Base-by-base conservation (phyloP, 805 yeast species). In the Vanderwaltozyma polyspora region DNA sequence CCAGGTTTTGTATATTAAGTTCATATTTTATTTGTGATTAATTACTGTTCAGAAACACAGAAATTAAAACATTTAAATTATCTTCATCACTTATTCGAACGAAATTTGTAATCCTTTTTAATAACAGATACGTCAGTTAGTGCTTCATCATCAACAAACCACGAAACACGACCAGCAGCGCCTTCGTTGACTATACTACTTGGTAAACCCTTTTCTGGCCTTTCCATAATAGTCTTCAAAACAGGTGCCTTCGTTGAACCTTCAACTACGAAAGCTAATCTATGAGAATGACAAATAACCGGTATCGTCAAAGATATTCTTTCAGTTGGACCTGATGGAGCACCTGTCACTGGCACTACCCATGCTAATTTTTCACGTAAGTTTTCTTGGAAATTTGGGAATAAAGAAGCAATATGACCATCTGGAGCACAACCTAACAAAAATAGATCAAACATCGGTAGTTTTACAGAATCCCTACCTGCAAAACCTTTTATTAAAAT, bases 121-220 rank as follows among this genome's bases (percentile, higher is more conserved):
- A 43, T 43, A n/a, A 48, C 47, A 21, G 72, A 72, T 33, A 80
- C 79, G 48, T 84, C 94, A 30, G 74, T 72, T 48, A 83, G 71
- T 2, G 95, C 94, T 44, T 77, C 94, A 49, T 84, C 81, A 56
- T 87, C 96, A 28, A 87, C 96, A 63, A 87, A 87, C 96, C 96
- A 87, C 13, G 85, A 72, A 6, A 86, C 94, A 60, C 79, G 78
- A 17, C 95, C 95, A 1, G 93, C 94, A 18, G 95, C 94, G 26
- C 81, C 80, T 59, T 85, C 95, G 52, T 86, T 86, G 39, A 87
- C 94, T 35, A 87, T 79, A 36, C 87, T 76, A 39, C 89, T 79
- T 16, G 96, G 96, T 39, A 87, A 68, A 1, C 94, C 95, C 64
- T 85, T 85, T 52, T 87, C 96, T 2, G 95, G 95, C 52, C 95